These are phyloP conservation scores for Leishmania martiniquensis DNA, from an alignment of 208 protist species.

Conservation along the genomic window DNA sequence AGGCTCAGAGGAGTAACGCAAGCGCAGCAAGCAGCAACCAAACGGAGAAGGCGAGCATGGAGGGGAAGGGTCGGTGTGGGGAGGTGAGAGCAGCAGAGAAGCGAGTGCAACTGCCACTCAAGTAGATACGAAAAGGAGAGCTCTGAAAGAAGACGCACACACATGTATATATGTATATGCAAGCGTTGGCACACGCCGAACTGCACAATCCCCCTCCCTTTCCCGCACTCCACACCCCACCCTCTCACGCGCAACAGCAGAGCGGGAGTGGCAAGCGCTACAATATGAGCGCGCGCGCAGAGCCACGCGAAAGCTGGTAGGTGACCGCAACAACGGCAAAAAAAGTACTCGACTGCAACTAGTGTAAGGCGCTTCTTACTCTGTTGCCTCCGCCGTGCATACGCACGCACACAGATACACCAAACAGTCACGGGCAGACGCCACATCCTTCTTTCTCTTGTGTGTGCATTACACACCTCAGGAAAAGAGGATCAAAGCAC, in stretches of 20 bases:
- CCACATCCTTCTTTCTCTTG: not conserved
- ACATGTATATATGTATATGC: not conserved
- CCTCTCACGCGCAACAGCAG: not conserved
- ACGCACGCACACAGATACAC: not conserved
- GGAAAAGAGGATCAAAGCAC: not conserved
- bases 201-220: not conserved
- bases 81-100: not conserved
- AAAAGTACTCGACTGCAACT: not conserved
- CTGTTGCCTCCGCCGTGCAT: not conserved
- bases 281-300: not conserved
- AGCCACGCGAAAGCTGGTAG: not conserved
- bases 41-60: not conserved
- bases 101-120: not conserved
- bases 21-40: not conserved
- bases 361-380: not conserved
- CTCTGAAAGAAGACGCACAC: not conserved
- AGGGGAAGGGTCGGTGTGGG: too few species aligned
- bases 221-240: not conserved
- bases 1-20: not conserved
- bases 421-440: not conserved
- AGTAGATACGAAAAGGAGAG: not conserved
- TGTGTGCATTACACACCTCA: not conserved
- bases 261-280: not conserved
- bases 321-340: not conserved
- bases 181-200: not conserved